Evolutionary conservation across 306 rosid genomes (phyloP), one percentile per base, ranked within the genome.

Genomic region (Quillaja saponaria): DNA sequence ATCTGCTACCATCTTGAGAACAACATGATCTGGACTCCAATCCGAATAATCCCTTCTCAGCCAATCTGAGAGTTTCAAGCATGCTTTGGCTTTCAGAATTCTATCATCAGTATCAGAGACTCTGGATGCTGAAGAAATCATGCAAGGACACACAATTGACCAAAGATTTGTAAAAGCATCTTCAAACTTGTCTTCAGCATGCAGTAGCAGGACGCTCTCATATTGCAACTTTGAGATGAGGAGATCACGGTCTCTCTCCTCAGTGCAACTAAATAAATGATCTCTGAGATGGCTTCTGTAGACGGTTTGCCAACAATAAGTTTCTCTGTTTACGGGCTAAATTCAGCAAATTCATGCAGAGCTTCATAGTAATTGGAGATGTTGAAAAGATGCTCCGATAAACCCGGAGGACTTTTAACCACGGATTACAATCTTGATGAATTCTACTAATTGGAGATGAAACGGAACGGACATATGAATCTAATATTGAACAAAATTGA

Each of bases 401-500:
- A 57, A 91, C 97, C 42, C 97, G 77, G 53, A 91, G 87, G 66
- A 87, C 77, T 73, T 91, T 91, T 78, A 91, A 71, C 95, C 97
- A 87, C 61, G 82, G 80, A 71, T 80, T 76, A 80, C 96, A 87
- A 71, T 91, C 97, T 80, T 85, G 95, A 80, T 79, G 80, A 53
- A 82, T 65, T 75, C 77, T 82, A 71, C 91, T 75, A 40, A 78
- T 74, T 25, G 88, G 71, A 44, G 74, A 83, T 72, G 81, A 85
- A 66, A 76, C 63, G n/a, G 67, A 81, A 58, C 76, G 81, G 49
- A 87, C 72, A 73, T 78, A 78, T 16, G 88, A 81, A 75, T 83
- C 80, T 65, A 83, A 73, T 55, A 80, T 67, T 50, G 95, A 77
- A 34, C 73, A 76, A 34, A 66, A 77, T 61, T 73, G 79, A 55